Evolutionary conservation across 345 rosid species (phyloP), one percentile per base, ranked within the genome.

Genomic region (Isatis tinctoria): DNA sequence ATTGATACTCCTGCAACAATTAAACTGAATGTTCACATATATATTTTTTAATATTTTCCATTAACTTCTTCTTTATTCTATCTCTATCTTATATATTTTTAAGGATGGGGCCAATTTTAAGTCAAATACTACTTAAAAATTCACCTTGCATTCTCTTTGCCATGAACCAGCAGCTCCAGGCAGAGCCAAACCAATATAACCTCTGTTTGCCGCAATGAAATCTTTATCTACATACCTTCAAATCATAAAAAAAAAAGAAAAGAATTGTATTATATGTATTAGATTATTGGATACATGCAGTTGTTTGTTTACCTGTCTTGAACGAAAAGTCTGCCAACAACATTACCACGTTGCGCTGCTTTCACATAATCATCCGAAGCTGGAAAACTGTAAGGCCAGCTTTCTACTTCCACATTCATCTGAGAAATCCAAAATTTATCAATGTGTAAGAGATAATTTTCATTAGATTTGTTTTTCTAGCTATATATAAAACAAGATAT

Each of bases 301-400:
- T 65, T 3, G 3, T 56, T 30, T 30, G 18, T n/a, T 56, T 32
- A 90, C 97, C 90, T 90, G 64, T 95, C 97, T 52, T 35, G 79
- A 47, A 95, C 83, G 53, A 85, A 81, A 40, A 95, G 84, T 81
- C 92, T 87, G 8, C 94, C 97, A 53, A 62, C 72, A 71, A 84
- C 78, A 43, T 72, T 75, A 63, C 99, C 99, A 61, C 99, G 87
- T 76, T 92, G 83, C 44, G 84, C 87, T 48, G 88, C 51, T 68
- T 78, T 82, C 17, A 73, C 85, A 75, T 86, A 92, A 78, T 95
- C 97, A 78, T 95, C 91, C 3, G 97, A 88, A 73, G 95, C 90
- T 16, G 97, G 97, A 74, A 95, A 95, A 74, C 76, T 79, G 62
- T 95, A 92, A 3, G 97, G 99, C 99, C 99, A 92, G 60, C 83